Conservation (phyloP, 2,329 filamentous ascomycete species). For the Metarhizium robertsii region DNA sequence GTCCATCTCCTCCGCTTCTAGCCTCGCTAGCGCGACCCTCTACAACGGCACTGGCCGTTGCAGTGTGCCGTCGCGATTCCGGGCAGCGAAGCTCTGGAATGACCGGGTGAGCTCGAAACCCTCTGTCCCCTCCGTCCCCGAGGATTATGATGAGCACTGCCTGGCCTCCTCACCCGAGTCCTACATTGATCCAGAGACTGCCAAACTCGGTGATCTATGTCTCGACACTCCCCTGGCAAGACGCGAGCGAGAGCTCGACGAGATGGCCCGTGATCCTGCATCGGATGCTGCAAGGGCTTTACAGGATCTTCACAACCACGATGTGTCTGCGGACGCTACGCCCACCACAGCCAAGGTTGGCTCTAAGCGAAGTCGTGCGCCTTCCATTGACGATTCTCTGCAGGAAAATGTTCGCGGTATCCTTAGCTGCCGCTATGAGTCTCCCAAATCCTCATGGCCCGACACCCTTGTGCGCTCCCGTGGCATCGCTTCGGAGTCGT, state of each 20-base stretch:
- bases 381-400: conserved; percentile 48
- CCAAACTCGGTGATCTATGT: conserved; percentile 39
- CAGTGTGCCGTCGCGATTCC: conserved; percentile 55
- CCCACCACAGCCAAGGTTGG: conserved; percentile 27
- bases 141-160: conserved; percentile 42
- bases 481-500: conserved; percentile 14
- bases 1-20: conserved; percentile 55
- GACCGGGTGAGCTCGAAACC: conserved; percentile 45
- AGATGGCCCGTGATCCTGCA: conserved; percentile 30
- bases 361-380: conserved; percentile 50
- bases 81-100: conserved; percentile 47
- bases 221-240: conserved; percentile 37
- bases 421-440: conserved; percentile 30
- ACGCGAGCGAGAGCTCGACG: conserved; percentile 37
- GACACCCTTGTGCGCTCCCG: conserved; percentile 28
- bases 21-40: conserved; percentile 48
- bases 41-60: conserved; percentile 29
- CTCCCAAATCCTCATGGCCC: conserved; percentile 22
- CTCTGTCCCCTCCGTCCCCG: conserved; percentile 46
- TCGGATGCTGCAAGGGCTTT: conserved; percentile 48
- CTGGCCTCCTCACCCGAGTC: conserved; percentile 48
- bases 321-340: conserved; percentile 27
- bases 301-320: conserved; percentile 51
- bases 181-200: conserved; percentile 40
- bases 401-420: conserved; percentile 61